These are phyloP conservation scores for barley (Hordeum vulgare) DNA, from an alignment of 176 grass and related monocot species.

Conservation along the genomic window DNA sequence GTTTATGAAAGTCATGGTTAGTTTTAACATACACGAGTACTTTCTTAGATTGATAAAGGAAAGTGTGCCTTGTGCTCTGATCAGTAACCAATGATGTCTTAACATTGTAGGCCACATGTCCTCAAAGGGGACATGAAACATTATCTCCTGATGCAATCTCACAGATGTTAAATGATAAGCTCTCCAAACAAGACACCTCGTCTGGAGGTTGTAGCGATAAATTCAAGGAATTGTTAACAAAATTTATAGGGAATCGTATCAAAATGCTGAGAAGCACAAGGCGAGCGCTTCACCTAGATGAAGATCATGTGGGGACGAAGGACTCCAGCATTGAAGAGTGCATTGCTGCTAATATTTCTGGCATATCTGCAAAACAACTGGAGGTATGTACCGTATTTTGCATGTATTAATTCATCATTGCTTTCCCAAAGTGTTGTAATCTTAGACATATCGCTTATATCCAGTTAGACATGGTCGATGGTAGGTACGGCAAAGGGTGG, in stretches of 20 bases:
- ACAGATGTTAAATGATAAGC: conserved; percentile 44
- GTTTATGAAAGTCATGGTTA: conserved; percentile 94
- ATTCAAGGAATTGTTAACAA: conserved; percentile 50
- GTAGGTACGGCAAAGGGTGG: not conserved
- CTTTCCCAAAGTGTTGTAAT: not conserved
- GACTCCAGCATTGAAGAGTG: conserved; percentile 34
- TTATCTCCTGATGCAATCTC: conserved; percentile 59
- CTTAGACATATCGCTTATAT: not conserved
- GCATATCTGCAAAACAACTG: conserved; percentile 78
- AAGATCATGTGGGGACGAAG: conserved; percentile 29
- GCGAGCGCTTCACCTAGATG: conserved; percentile 51
- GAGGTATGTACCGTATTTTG: conserved; percentile 45
- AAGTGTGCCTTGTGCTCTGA: conserved; percentile 5
- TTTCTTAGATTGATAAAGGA: conserved; percentile 10
- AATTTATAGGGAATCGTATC: conserved; percentile 56
- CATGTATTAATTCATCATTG: not conserved
- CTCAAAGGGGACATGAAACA: conserved; percentile 38
- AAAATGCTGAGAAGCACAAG: conserved; percentile 45
- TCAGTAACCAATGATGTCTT: conserved; percentile 7
- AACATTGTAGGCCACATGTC: conserved; percentile 64
- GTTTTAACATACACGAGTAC: conserved; percentile 10
- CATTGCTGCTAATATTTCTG: conserved; percentile 80
- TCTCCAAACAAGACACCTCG: conserved; percentile 39
- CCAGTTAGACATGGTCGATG: not conserved
- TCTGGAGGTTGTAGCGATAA: conserved; percentile 56